Conservation (phyloP, 371 early-diverging fungal species). For the Apophysomyces trapeziformis region DNA sequence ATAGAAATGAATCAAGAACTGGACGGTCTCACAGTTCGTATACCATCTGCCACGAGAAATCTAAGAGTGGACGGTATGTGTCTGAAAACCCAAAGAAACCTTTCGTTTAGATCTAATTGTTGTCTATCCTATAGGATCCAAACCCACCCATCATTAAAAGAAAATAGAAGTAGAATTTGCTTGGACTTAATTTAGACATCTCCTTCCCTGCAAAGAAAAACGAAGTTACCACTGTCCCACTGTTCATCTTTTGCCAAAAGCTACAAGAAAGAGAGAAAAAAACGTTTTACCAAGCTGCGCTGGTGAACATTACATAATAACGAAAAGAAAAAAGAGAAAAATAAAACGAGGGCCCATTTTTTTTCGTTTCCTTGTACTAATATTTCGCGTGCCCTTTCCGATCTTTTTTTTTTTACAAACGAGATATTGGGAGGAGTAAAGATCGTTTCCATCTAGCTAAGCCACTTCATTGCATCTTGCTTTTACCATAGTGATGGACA, state of each 20-base stretch:
- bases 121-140: slow-evolving; percentile 37
- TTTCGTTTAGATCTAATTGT: not conserved
- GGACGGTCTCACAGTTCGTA: slow-evolving; percentile 86
- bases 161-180: not conserved
- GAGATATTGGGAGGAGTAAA: not conserved
- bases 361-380: too few relatives aligned
- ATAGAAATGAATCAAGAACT: slow-evolving; percentile 83
- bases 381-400: too few relatives aligned
- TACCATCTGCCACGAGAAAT: slow-evolving; percentile 97
- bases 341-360: not conserved
- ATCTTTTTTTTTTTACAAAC: too few relatives aligned
- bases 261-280: too few relatives aligned
- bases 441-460: not conserved
- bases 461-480: not conserved
- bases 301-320: too few relatives aligned
- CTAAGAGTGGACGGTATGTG: slow-evolving; percentile 89
- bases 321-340: not conserved
- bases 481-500: not conserved
- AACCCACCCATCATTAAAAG: slow-evolving; percentile 50
- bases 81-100: not conserved
- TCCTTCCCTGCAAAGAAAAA: too few relatives aligned
- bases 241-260: too few relatives aligned
- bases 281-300: too few relatives aligned
- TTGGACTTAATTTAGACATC: not conserved
- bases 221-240: too few relatives aligned